These are phyloP conservation scores for Phytophthora pseudosyringae DNA, from an alignment of 352 stramenopile species.

Conservation along the genomic window DNA sequence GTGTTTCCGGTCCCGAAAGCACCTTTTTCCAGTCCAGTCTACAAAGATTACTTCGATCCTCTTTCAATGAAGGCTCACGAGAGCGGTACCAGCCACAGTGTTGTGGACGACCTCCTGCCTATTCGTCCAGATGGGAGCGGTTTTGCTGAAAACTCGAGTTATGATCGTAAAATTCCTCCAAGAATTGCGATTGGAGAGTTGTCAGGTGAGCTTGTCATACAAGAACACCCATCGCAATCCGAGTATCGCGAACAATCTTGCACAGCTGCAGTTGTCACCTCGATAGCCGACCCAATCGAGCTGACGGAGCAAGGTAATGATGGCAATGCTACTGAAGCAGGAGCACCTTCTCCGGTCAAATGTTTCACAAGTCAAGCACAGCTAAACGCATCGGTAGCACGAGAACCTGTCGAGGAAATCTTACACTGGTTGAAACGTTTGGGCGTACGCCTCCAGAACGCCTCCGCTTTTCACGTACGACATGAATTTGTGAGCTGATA, in stretches of 20 bases:
- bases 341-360: neutral
- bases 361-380: neutral
- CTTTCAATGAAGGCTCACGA: neutral
- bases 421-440: slow-evolving; percentile 51
- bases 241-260: slow-evolving; percentile 2
- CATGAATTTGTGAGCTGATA: neutral
- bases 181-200: slow-evolving; percentile 18
- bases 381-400: neutral
- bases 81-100: neutral
- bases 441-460: slow-evolving; percentile 34
- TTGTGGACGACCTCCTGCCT: slow-evolving; percentile 13
- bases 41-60: slow-evolving; percentile 6
- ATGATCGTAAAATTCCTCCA: slow-evolving; percentile 1
- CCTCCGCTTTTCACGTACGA: slow-evolving; percentile 44
- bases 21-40: slow-evolving; percentile 24
- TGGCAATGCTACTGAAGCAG: no score
- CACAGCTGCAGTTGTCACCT: neutral
- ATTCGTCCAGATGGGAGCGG: neutral
- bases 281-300: neutral
- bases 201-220: slow-evolving; percentile 7
- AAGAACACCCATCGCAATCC: neutral
- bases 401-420: slow-evolving; percentile 27
- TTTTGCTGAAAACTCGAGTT: neutral
- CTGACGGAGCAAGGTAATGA: neutral
- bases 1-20: slow-evolving; percentile 34